These are phyloP conservation scores for Rhizoclosmatium globosum DNA, from an alignment of 192 early-diverging fungal genomes.

Conservation along the genomic window DNA sequence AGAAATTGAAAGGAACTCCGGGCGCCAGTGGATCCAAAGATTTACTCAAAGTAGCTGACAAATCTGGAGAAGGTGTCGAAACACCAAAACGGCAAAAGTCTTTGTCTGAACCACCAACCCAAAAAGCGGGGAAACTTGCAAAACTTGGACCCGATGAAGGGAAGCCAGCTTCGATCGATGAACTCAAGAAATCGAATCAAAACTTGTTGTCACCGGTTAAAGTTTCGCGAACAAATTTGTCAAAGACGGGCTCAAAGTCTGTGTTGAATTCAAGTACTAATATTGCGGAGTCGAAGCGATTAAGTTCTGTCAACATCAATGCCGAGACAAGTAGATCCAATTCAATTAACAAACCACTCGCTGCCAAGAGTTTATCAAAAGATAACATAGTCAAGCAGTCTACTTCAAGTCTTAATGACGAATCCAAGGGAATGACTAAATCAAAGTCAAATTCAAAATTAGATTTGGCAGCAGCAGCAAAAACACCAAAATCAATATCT, in stretches of 20 bases:
- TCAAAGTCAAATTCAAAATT: not conserved
- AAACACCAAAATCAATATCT: not conserved
- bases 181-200: not conserved
- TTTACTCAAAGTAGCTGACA: not conserved
- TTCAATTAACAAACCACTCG: not conserved
- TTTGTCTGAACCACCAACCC: slow-evolving; percentile 3
- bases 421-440: not conserved
- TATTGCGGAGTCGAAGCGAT: not conserved
- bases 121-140: not conserved
- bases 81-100: slow-evolving; percentile 6
- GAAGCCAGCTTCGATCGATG: slow-evolving; percentile 15
- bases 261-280: not conserved
- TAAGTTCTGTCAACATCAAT: not conserved
- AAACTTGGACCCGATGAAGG: not conserved
- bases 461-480: not conserved
- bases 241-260: not conserved
- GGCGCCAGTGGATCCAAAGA: not conserved
- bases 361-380: not conserved
- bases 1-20: not conserved
- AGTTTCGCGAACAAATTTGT: not conserved
- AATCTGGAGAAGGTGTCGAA: not conserved
- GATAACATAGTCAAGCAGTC: not conserved
- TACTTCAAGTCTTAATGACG: not conserved
- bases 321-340: not conserved
- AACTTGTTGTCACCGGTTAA: not conserved